These are phyloP conservation scores for Sugiyamaella chiloensis DNA, from an alignment of 805 yeast genomes.

Conservation along the genomic window DNA sequence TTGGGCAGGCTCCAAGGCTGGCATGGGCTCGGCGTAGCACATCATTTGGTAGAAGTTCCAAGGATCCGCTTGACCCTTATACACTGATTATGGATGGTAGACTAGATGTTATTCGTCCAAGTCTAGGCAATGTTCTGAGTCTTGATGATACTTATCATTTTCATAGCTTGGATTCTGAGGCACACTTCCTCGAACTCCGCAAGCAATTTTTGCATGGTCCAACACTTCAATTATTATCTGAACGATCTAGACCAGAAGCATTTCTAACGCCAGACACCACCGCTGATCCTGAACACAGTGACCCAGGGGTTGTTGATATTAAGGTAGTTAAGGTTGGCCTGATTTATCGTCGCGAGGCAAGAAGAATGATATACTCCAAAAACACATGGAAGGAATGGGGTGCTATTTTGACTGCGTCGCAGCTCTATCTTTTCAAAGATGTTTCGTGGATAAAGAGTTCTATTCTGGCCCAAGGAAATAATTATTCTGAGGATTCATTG, in stretches of 20 bases:
- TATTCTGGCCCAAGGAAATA: neutral
- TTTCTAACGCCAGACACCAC: conserved; percentile 27
- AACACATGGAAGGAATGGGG: conserved; percentile 41
- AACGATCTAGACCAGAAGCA: conserved; percentile 38
- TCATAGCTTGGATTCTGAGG: conserved; percentile 22
- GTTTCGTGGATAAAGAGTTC: conserved; percentile 33
- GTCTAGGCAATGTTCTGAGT: conserved; percentile 24
- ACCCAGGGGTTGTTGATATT: conserved; percentile 39
- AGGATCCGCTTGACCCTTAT: conserved; percentile 38
- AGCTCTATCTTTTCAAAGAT: conserved; percentile 40
- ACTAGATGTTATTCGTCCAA: conserved; percentile 35
- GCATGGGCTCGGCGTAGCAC: conserved; percentile 31
- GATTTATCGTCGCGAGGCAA: conserved; percentile 34
- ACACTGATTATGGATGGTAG: conserved; percentile 34
- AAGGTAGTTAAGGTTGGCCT: conserved; percentile 39
- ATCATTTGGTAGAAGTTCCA: conserved; percentile 23
- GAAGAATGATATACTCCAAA: conserved; percentile 30
- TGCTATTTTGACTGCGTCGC: conserved; percentile 39
- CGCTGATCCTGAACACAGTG: conserved; percentile 26
- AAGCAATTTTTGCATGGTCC: conserved; percentile 32
- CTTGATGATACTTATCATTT: conserved; percentile 32
- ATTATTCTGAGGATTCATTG: neutral
- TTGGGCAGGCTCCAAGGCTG: conserved; percentile 27
- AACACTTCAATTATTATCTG: conserved; percentile 35
- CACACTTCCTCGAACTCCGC: conserved; percentile 27